These are phyloP conservation scores for Podospora conica DNA, from an alignment of 495 filamentous ascomycete species.

Conservation along the genomic window DNA sequence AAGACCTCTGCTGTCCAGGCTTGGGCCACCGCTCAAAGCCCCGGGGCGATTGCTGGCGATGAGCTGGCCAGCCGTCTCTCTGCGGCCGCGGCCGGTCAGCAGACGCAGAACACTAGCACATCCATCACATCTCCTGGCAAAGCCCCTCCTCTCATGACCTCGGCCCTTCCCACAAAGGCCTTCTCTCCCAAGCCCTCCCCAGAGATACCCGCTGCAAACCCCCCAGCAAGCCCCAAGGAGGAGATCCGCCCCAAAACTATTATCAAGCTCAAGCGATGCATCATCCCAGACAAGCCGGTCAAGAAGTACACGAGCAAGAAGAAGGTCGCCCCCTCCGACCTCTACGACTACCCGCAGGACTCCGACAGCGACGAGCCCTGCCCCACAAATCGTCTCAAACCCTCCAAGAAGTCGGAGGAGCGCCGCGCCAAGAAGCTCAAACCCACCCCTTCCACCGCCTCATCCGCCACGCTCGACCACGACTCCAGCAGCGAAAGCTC, in stretches of 20 bases:
- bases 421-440: not conserved
- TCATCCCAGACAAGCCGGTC: not conserved
- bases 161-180: not conserved
- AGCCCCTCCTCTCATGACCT: not conserved
- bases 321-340: not conserved
- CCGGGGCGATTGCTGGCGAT: not conserved
- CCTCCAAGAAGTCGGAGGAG: not conserved
- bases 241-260: not conserved
- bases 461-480: too few relatives aligned
- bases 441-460: not conserved
- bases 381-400: not conserved
- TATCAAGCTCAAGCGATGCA: not conserved
- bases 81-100: not conserved
- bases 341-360: not conserved
- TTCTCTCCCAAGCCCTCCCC: not conserved
- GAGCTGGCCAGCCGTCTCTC: not conserved
- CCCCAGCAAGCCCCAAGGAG: not conserved
- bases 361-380: not conserved
- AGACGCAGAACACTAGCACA: not conserved
- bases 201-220: not conserved
- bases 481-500: not conserved
- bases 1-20: not conserved
- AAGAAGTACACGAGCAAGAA: not conserved
- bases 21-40: not conserved
- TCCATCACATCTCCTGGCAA: not conserved